phyloP scores from a whole-genome alignment of 768 basidiomycete species.

The Macrocybe gigantea region DNA sequence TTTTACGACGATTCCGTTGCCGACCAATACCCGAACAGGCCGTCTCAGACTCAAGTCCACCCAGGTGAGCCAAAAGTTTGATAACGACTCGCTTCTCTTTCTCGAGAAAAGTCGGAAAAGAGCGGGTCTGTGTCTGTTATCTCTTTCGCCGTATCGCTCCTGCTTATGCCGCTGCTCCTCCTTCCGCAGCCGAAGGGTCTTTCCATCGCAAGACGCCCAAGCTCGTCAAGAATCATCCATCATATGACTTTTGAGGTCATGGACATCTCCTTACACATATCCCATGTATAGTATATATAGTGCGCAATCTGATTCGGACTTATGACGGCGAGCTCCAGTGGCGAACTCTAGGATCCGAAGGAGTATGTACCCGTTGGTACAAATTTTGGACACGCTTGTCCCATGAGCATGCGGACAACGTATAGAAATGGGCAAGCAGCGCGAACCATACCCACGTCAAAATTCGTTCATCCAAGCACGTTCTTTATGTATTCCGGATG shows the following conservation, averaged over 20 bases:
- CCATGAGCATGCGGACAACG: no score
- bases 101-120: not conserved
- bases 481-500: no score
- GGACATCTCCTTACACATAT: not conserved
- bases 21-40: not conserved
- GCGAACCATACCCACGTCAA: no score
- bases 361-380: no score
- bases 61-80: not conserved
- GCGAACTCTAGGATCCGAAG: no score
- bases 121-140: not conserved
- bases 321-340: no score
- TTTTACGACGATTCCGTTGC: not conserved
- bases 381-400: no score
- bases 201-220: slow-evolving; percentile 16
- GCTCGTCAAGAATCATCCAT: slow-evolving; percentile 8
- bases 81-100: not conserved
- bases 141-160: not conserved
- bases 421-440: no score
- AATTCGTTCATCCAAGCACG: no score
- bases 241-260: slow-evolving; percentile 8
- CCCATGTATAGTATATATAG: not conserved
- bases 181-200: slow-evolving; percentile 15
- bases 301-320: no score
- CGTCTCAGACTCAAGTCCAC: not conserved
- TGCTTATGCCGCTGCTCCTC: not conserved